Percentiles rank a stretch among this genome's conserved stretches.
These are phyloP conservation scores for Cucumis cinereus DNA, from an alignment of 306 rosid species.

Conservation along the genomic window DNA sequence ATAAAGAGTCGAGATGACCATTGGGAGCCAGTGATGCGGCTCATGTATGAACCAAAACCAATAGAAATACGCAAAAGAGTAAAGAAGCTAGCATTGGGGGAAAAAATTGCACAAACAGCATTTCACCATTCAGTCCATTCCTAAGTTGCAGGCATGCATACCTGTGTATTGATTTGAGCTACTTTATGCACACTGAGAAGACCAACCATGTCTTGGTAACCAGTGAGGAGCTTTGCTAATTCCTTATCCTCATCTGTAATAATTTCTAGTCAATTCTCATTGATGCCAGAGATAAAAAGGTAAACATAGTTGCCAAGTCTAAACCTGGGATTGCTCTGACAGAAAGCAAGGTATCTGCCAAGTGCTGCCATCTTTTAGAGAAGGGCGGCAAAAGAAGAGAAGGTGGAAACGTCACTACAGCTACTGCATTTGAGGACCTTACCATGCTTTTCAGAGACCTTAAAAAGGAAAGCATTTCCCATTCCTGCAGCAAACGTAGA, in stretches of 20 bases:
- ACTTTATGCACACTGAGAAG: constrained; percentile 67
- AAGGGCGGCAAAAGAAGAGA: constrained; percentile 49
- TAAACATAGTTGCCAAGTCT: not conserved
- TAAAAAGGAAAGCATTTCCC: constrained; percentile 79
- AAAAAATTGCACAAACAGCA: not conserved
- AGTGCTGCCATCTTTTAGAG: constrained; percentile 76
- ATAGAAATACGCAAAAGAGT: not conserved
- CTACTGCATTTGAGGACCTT: constrained; percentile 63
- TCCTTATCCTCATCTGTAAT: constrained; percentile 78
- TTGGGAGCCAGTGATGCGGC: too few species aligned
- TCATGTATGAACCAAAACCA: not conserved
- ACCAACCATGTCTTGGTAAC: constrained; percentile 91
- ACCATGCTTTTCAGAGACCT: constrained; percentile 55
- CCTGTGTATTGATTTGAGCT: constrained; percentile 78
- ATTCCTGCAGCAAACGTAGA: constrained; percentile 40
- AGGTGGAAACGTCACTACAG: constrained; percentile 62
- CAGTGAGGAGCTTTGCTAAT: constrained; percentile 75
- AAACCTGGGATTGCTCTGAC: constrained; percentile 82
- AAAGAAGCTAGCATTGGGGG: not conserved
- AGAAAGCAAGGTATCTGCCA: constrained; percentile 82
- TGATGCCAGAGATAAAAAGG: not conserved
- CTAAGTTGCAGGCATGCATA: not conserved
- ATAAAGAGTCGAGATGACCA: not conserved
- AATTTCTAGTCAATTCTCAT: constrained; percentile 3
- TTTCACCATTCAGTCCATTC: not conserved